Evolutionary conservation across 139 green algal species (phyloP), one percentile per base, ranked within the genome.

Genomic region (Tetraselmis striata): DNA sequence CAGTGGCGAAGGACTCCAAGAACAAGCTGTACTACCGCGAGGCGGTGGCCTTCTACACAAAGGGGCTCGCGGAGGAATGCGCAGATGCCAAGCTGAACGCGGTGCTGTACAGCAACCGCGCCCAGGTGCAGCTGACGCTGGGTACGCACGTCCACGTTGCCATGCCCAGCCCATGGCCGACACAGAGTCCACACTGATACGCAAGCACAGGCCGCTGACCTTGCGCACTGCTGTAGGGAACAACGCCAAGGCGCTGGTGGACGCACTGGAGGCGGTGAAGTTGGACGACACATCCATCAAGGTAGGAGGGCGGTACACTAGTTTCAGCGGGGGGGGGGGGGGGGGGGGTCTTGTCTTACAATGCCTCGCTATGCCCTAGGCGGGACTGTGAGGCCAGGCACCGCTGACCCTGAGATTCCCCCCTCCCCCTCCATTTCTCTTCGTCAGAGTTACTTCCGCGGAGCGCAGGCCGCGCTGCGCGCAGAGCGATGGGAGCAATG

Each of bases 51-150:
- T 89, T 91, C 27, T 97, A 97, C 76, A 90, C 77, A 27, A 84
- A 95, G 79, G 93, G 89, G 29, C 79, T 96, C 23, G 87, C 86
- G 0, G 28, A 90, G 23, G 30, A 83, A 18, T 86, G 79, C 59
- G 32, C 29, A 1, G 83, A 93, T 26, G 32, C 29, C 0, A 25
- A n/a, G 22, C 31, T 95, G 45, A 85, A 88, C 28, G 74, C 87
- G 1, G n/a, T 91, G 2, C 85, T 97, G 31, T 82, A 83, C 81
- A 89, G 85, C 88, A 97, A 97, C 81, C 83, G 92, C 5, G 90
- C 94, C 0, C 94, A 97, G n/a, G 92, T 92, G 26, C 85, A 96
- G 32, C 85, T 94, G n/a, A 59, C 93, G 27, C 85, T 97, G 23
- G 90, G 89, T 92, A 75, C 45, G 85, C n/a, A n/a, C n/a, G n/a